These are phyloP conservation scores for Trichoderma pleuroti DNA, from an alignment of 2,329 filamentous ascomycete species.

Conservation along the genomic window DNA sequence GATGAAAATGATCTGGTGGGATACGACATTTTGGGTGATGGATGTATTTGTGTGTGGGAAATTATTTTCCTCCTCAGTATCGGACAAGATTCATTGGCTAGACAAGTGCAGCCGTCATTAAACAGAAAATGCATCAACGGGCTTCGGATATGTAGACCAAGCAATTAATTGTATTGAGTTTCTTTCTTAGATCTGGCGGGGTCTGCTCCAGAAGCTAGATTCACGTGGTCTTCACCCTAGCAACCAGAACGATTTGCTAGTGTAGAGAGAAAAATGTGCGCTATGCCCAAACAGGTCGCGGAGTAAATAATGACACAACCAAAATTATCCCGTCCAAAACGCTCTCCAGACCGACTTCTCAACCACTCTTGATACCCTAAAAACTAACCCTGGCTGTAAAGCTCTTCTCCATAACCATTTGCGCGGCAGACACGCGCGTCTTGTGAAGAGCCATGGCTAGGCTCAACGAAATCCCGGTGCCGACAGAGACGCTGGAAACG, in stretches of 20 bases:
- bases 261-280: background rate
- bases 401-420: background rate
- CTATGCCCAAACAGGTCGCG: conserved; percentile 29
- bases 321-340: conserved; percentile 21
- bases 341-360: conserved; percentile 14
- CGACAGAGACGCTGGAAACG: conserved; percentile 67
- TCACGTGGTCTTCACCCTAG: conserved; percentile 24
- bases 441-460: conserved; percentile 63
- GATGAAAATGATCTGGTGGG: conserved; percentile 57
- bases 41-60: background rate
- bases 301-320: conserved; percentile 36
- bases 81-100: background rate
- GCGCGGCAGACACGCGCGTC: conserved; percentile 28
- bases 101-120: background rate
- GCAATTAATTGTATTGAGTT: background rate
- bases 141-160: background rate
- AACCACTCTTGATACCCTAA: background rate
- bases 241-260: conserved; percentile 27
- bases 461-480: conserved; percentile 69
- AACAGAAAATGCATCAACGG: background rate
- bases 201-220: background rate
- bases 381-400: background rate
- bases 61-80: too few species aligned
- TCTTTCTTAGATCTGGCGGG: conserved; percentile 1
- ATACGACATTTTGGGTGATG: conserved; percentile 48